These are phyloP conservation scores for Monilinia fructicola DNA, from an alignment of 2,329 filamentous ascomycete genomes.

Conservation along the genomic window DNA sequence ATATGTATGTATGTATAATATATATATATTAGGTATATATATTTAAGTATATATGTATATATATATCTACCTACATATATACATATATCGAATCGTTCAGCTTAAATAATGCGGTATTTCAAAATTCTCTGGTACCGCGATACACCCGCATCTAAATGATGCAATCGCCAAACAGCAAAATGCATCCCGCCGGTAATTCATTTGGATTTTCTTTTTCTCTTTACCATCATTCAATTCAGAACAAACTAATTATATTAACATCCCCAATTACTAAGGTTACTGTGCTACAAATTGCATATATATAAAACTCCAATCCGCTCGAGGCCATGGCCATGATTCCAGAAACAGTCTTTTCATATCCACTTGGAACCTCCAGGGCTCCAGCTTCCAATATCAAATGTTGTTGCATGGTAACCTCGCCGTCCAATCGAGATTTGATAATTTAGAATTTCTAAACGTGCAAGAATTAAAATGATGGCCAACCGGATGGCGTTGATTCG, in stretches of 20 bases:
- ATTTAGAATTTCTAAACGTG: slow-evolving; percentile 16
- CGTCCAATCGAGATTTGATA: slow-evolving; percentile 13
- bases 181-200: slow-evolving; percentile 8
- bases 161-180: slow-evolving; percentile 1
- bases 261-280: not conserved
- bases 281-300: not conserved
- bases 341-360: not conserved
- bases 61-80: too few relatives aligned
- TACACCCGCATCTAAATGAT: not conserved
- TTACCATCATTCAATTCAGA: not conserved
- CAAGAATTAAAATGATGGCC: not conserved
- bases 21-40: too few relatives aligned
- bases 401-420: not conserved
- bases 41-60: not conserved
- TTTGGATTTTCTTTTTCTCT: not conserved
- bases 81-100: not conserved
- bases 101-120: not conserved
- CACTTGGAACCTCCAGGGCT: too few relatives aligned
- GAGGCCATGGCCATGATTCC: not conserved
- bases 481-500: slow-evolving; percentile 20
- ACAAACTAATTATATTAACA: not conserved
- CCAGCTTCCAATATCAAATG: not conserved
- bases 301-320: not conserved
- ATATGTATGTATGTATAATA: not conserved
- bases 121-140: not conserved